These are phyloP conservation scores for Ceratocystis eucalypticola DNA, from an alignment of 2,329 filamentous ascomycete genomes.

Conservation along the genomic window DNA sequence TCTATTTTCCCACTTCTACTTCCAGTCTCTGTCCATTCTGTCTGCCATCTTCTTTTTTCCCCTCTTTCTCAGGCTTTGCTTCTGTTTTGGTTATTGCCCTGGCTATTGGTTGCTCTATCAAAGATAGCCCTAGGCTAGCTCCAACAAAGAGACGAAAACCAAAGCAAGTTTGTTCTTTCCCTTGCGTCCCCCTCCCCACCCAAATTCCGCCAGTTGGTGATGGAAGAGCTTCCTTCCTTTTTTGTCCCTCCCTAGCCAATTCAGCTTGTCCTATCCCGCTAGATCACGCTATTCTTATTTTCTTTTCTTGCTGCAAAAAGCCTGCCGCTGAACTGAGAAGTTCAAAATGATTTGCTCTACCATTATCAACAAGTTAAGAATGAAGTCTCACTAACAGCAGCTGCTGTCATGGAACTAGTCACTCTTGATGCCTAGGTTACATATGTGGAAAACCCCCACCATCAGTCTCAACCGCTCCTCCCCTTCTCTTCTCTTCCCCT, in stretches of 20 bases:
- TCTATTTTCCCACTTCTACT: background rate
- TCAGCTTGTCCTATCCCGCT: too few relatives aligned
- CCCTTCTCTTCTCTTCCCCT: background rate
- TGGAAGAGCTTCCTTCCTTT: background rate
- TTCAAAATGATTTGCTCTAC: too few relatives aligned
- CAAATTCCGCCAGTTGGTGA: background rate
- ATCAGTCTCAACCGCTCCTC: background rate
- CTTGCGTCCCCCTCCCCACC: background rate
- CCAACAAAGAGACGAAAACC: too few relatives aligned
- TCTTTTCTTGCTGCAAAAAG: too few relatives aligned
- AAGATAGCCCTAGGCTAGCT: background rate
- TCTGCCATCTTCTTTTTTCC: background rate
- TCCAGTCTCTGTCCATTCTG: background rate
- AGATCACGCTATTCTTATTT: too few relatives aligned
- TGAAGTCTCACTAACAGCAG: background rate
- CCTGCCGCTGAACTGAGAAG: too few relatives aligned
- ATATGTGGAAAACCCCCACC: background rate
- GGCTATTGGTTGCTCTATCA: background rate
- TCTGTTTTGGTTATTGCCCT: background rate
- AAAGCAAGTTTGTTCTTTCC: background rate
- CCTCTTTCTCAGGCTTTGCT: background rate
- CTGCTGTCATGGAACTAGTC: background rate
- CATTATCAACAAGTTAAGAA: too few relatives aligned
- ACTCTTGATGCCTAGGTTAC: too few relatives aligned
- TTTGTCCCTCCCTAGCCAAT: background rate